Base-by-base conservation (phyloP, 2,329 filamentous ascomycete species). In the Davidsoniella virescens region DNA sequence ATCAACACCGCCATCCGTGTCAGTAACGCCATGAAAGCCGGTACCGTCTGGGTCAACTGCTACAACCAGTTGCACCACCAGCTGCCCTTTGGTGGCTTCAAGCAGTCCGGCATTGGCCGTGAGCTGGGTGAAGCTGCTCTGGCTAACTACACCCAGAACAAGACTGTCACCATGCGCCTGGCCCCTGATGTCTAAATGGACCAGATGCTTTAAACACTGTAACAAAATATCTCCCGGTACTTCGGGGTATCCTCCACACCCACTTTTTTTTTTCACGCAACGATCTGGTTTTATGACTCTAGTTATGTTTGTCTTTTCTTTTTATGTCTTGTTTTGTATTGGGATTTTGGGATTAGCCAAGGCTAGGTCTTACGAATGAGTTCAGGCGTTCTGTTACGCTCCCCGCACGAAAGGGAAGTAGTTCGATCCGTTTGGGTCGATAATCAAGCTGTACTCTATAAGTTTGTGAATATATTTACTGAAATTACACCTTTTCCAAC, bases 1-100 rank as follows among this genome's bases (percentile, higher is more conserved):
- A 64, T 78, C 25, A 66, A 62, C 52, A 58, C 67, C 1, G 67
- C 67, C 3, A 59, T 70, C 58, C 60, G 66, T 6, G 61, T 71
- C 2, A 64, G 70, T 8, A 72, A 72, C 52, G 69, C 67, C 3
- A 65, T 80, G 23, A 73, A 79, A 59, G 70, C 73, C 2, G 78
- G 77, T 0, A 76, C 74, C 61, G 75, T 80, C 0, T 76, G 73
- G 56, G 71, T 81, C 52, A 81, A 59, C 66, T 73, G 52, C 63
- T 65, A 71, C 71, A 73, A 3, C 43, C 46, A 52, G 17, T 51
- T 54, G 38, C 54, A 51, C 6, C 49, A 56, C 29, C 46, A 53
- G 43, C 50, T 55, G 53, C 56, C 57, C 4, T 59, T 59, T 33
- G 57, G 57, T 4, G 57, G 57, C 7, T 54, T 54, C 50, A 58